These are phyloP conservation scores for Gaultheria prostrata DNA, from an alignment of 148 eudicot genomes.

Conservation along the genomic window DNA sequence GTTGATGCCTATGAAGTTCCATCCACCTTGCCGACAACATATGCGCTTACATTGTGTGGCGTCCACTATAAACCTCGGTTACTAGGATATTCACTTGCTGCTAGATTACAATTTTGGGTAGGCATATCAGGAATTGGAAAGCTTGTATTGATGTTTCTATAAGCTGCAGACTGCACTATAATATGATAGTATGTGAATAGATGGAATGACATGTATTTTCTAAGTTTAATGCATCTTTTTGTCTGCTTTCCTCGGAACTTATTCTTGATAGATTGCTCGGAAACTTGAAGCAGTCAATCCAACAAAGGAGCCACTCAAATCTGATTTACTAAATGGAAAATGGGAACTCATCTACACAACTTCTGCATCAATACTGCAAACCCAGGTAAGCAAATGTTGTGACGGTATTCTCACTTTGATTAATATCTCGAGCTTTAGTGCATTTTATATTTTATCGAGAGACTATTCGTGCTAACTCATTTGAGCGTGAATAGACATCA, in stretches of 20 bases:
- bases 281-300: conserved; percentile 36
- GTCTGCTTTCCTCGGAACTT: background rate
- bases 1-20: background rate
- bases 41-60: background rate
- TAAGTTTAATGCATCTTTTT: background rate
- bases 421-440: background rate
- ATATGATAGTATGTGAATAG: background rate
- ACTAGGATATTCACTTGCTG: background rate
- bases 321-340: conserved; percentile 35
- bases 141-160: background rate
- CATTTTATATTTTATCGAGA: background rate
- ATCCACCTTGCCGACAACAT: background rate
- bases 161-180: background rate
- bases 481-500: background rate
- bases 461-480: background rate
- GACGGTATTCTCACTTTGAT: background rate
- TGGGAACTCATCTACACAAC: conserved; percentile 49
- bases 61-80: background rate
- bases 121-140: background rate
- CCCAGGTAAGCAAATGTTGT: conserved; percentile 19
- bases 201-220: background rate
- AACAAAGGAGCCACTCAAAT: conserved; percentile 40
- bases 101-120: background rate
- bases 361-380: conserved; percentile 38
- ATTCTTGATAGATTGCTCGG: conserved; percentile 23